Base-by-base conservation (phyloP, 208 protist species). In the Wallacemonas sp. region DNA sequence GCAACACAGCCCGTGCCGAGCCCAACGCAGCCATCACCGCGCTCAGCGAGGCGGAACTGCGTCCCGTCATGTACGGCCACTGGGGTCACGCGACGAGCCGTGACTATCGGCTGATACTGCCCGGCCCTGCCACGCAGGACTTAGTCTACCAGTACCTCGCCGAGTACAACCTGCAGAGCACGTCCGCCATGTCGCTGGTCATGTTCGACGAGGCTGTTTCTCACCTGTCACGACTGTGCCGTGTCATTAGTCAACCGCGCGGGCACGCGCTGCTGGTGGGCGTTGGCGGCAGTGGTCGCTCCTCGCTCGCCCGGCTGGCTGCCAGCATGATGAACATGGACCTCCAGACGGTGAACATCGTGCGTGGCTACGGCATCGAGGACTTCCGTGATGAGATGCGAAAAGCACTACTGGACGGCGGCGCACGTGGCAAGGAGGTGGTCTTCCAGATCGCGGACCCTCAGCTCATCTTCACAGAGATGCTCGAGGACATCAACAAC, bases 401-500 rank as follows among this genome's bases (percentile, higher is more conserved):
- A 50, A 87, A 83, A 66, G 81, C 95, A 12, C 81, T 96, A 30
- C 68, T 93, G 1, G 85, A 77, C 34, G 78, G 85, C 44, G 96
- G 95, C 12, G 82, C 75, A 42, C 83, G 87, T 21, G 85, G 81
- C n/a, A 81, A 92, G 65, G 81, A 88, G 30, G 83, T 97, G 12
- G 84, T 97, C 13, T 99, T 99, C 62, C 76, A 98, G 15, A 73
- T 99, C 9, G 89, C 87, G 13, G 98, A 99, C 72, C 85, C 87
- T 5, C 94, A 99, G 79, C 93, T 99, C 55, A 76, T 98, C 8
- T 78, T 83, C 33, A 87, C 87, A 38, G 65, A 93, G 53, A 98
- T 98, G 81, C 85, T 99, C 15, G 98, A 99, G 78, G 97, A 98
- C 76, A 82, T 99, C 54, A 99, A 99, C 81, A 98, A 97, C 74